Percentiles rank a stretch among this genome's conserved stretches.
These are phyloP conservation scores for Lachnellula arida DNA, from an alignment of 2,329 filamentous ascomycete genomes.

Conservation along the genomic window DNA sequence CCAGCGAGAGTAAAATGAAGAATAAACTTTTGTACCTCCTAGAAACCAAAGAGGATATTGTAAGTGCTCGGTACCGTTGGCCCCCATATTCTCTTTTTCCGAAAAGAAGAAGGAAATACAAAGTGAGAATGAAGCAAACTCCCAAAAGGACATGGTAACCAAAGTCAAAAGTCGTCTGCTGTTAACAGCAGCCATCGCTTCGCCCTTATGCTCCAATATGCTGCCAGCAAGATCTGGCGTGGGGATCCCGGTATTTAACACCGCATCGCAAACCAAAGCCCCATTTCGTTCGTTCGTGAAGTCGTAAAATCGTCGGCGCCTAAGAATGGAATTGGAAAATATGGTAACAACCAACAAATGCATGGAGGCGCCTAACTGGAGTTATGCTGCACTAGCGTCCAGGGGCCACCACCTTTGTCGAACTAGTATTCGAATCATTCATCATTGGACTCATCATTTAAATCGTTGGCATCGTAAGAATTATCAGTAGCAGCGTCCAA, in stretches of 20 bases:
- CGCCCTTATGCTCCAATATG: not conserved
- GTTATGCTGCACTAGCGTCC: constrained; percentile 34
- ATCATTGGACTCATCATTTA: constrained; percentile 17
- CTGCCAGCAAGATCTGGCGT: not conserved
- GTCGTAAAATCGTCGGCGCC: constrained; percentile 19
- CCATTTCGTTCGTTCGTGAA: constrained; percentile 13
- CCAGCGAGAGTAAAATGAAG: not conserved
- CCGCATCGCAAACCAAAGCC: not conserved
- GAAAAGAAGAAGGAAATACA: not conserved
- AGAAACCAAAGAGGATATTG: constrained; percentile 1
- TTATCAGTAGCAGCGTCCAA: constrained; percentile 13
- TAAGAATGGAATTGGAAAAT: constrained; percentile 11
- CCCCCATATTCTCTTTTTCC: not conserved
- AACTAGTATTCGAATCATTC: constrained; percentile 10
- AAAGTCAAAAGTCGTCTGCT: not conserved
- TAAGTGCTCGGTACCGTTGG: not conserved
- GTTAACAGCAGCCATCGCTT: not conserved
- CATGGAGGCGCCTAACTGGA: constrained; percentile 14
- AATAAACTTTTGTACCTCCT: not conserved
- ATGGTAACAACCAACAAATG: constrained; percentile 7
- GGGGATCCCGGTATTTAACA: not conserved
- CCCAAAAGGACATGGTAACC: constrained; percentile 1
- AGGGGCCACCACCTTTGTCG: constrained; percentile 17
- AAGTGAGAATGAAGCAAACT: constrained; percentile 1
- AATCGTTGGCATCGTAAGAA: constrained; percentile 24